Base-by-base conservation (phyloP, 345 rosid species). In the Firmiana major region DNA sequence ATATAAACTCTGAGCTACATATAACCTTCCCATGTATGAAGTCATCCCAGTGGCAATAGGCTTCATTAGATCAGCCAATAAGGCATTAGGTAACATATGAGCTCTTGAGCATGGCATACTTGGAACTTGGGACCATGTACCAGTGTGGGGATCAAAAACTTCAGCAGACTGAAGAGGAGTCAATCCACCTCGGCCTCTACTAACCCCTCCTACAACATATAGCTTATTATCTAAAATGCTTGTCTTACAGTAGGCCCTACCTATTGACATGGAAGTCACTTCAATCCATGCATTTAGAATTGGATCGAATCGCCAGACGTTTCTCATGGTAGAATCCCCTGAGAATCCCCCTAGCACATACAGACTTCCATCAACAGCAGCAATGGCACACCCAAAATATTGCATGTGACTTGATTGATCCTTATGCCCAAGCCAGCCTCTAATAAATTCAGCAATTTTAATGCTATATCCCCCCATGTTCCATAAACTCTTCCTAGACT, bases 31-130 rank as follows among this genome's bases (percentile, higher is more conserved):
- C 76, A 84, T 87, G 84, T 94, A 93, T 5, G 97, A 88, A 77
- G 95, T 90, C 97, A 91, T 89, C 51, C 98, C 97, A 10, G 97
- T 93, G 63, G 97, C 97, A 8, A 94, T 90, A 15, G 97, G 98
- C 87, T 90, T 93, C 6, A 94, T 80, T 67, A 93, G 74, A 66
- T 89, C 97, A 0, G 94, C 88, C 71, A 91, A 84, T 81, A 93
- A 90, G 15, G 97, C 97, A 64, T 89, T 89, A 6, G 97, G 97
- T 64, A 89, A 79, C 78, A 83, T 84, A 65, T 90, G 95, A 76
- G 95, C 93, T 79, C 84, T 93, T 3, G 92, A 83, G 78, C 91
- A 94, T 15, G 98, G 97, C 98, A 94, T 94, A 81, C 89, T 91
- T 4, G 98, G 97, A 62, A 94, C 86, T 64, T 85, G 82, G 6